phyloP scores from a whole-genome alignment of 2,329 filamentous ascomycete species.

The Fusarium transvaalense region DNA sequence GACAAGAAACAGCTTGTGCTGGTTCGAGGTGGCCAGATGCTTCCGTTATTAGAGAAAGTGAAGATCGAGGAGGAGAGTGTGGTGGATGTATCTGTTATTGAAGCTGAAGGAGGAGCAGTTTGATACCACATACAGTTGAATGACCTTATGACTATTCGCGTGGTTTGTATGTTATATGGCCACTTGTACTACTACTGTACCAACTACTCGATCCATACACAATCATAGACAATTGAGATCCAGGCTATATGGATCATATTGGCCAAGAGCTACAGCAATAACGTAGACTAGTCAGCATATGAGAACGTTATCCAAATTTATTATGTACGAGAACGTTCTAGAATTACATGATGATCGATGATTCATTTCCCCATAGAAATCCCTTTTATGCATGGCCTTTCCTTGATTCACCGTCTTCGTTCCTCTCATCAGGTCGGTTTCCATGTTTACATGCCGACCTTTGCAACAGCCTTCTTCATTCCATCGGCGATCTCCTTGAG shows the following conservation, averaged over 20 bases:
- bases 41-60: conserved; percentile 46
- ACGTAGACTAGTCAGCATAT: not conserved
- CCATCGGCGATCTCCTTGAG: conserved; percentile 23
- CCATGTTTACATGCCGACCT: conserved; percentile 15
- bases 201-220: no score
- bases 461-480: conserved; percentile 34
- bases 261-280: not conserved
- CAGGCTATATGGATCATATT: not conserved
- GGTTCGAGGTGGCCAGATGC: conserved; percentile 62
- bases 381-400: not conserved
- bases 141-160: not conserved
- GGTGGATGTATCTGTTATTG: conserved; percentile 3
- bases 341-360: conserved; percentile 1
- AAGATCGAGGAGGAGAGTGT: conserved; percentile 2
- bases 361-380: not conserved
- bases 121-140: not conserved
- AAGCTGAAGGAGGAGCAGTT: conserved; percentile 1
- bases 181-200: not conserved
- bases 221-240: not conserved
- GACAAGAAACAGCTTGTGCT: conserved; percentile 61
- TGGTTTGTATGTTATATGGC: not conserved
- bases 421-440: not conserved
- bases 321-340: conserved; percentile 9
- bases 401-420: not conserved
- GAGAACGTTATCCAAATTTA: conserved; percentile 23